phyloP scores from a whole-genome alignment of 306 rosid genomes.

The Fragaria ananassa region DNA sequence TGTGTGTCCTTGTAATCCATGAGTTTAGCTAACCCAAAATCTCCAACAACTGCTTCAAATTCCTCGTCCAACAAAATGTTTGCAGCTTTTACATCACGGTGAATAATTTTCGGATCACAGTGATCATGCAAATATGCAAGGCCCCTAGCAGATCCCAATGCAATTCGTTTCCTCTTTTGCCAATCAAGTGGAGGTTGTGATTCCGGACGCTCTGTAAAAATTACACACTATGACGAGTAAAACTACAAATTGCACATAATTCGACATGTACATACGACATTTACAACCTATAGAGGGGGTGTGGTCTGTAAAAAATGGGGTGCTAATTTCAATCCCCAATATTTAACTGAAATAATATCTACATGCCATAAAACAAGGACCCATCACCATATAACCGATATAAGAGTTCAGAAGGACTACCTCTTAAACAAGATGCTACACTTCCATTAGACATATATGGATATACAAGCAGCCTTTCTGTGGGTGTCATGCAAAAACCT shows the following conservation, averaged over 20 bases:
- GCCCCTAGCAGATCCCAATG: slow-evolving; percentile 90
- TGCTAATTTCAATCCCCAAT: not conserved
- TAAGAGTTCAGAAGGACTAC: slow-evolving; percentile 31
- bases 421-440: slow-evolving; percentile 95
- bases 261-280: not conserved
- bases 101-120: slow-evolving; percentile 94
- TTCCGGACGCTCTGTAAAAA: slow-evolving; percentile 57
- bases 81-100: slow-evolving; percentile 94
- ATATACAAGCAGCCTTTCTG: slow-evolving; percentile 92
- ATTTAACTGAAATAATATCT: not conserved
- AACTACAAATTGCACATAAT: slow-evolving; percentile 9
- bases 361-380: not conserved
- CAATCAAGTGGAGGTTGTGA: slow-evolving; percentile 62
- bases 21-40: slow-evolving; percentile 87
- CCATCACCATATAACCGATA: not conserved
- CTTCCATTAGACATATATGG: slow-evolving; percentile 93
- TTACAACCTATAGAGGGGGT: no score
- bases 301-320: no score
- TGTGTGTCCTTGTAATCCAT: slow-evolving; percentile 95
- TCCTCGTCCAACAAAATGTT: slow-evolving; percentile 90
- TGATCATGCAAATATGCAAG: slow-evolving; percentile 95
- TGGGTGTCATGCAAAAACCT: slow-evolving; percentile 97
- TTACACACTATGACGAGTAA: slow-evolving; percentile 1
- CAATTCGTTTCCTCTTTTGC: slow-evolving; percentile 56
- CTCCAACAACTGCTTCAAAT: slow-evolving; percentile 93